Conservation (phyloP, 2,329 filamentous ascomycete genomes). For the Elsinoe arachidis region DNA sequence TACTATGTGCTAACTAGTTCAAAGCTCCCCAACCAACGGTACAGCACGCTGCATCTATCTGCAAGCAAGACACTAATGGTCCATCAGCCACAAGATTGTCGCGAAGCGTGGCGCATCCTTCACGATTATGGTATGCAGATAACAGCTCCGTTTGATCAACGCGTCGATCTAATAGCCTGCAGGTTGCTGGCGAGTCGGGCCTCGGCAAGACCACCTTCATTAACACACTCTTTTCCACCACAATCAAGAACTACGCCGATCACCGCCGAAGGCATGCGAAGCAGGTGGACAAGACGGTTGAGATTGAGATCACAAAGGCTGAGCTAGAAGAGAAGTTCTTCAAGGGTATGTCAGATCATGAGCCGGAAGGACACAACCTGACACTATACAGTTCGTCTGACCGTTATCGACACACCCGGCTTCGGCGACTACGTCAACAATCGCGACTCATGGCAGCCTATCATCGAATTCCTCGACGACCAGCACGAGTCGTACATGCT, state of each 20-base stretch:
- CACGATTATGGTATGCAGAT: conserved; percentile 81
- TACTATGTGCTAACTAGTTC: conserved; percentile 27
- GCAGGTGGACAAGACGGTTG: conserved; percentile 98
- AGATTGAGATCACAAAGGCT: conserved; percentile 99
- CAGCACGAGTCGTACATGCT: conserved; percentile 99
- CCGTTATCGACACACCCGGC: conserved; percentile 96
- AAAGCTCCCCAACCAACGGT: conserved; percentile 62
- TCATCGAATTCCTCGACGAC: conserved; percentile 99
- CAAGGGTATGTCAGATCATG: conserved; percentile 59
- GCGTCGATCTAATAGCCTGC: conserved; percentile 24
- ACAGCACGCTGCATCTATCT: conserved; percentile 20
- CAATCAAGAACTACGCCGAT: conserved; percentile 99
- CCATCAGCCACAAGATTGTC: conserved; percentile 58
- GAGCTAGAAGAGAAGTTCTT: conserved; percentile 99
- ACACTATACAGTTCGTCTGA: conserved; percentile 70
- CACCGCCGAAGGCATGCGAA: conserved; percentile 99
- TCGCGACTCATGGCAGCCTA: conserved; percentile 99
- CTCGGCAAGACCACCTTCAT: conserved; percentile 99
- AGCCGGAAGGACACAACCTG: background rate
- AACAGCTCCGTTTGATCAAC: background rate
- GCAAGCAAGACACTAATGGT: conserved; percentile 24
- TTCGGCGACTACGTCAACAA: conserved; percentile 99
- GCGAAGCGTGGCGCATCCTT: conserved; percentile 88
- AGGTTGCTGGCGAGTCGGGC: conserved; percentile 98
- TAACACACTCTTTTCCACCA: conserved; percentile 99